These are phyloP conservation scores for Jamesozyma lodderae DNA, from an alignment of 805 yeast genomes.

Conservation along the genomic window DNA sequence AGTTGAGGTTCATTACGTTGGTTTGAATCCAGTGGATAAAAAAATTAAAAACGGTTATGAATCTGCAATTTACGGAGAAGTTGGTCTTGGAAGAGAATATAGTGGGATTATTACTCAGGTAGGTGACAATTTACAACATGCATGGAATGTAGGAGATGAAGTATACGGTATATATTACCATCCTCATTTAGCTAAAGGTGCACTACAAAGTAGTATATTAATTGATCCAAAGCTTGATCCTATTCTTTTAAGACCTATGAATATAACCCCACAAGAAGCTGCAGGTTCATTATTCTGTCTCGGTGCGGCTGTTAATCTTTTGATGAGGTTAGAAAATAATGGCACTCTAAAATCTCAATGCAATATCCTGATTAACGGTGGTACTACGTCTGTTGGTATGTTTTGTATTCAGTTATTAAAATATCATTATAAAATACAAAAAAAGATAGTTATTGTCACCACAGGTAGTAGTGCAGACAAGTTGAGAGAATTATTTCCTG, in stretches of 20 bases:
- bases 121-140: conserved; percentile 36
- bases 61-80: conserved; percentile 42
- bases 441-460: conserved; percentile 47
- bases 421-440: conserved; percentile 37
- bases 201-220: conserved; percentile 47
- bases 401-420: conserved; percentile 52
- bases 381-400: conserved; percentile 66
- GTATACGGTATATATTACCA: conserved; percentile 58
- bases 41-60: conserved; percentile 49
- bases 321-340: conserved; percentile 26
- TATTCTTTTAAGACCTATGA: conserved; percentile 39
- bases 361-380: conserved; percentile 63
- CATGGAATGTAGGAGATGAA: conserved; percentile 47
- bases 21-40: conserved; percentile 59
- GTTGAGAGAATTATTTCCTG: conserved; percentile 34
- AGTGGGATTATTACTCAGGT: conserved; percentile 50
- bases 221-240: conserved; percentile 46
- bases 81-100: conserved; percentile 66
- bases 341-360: conserved; percentile 32
- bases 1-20: conserved; percentile 50
- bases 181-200: conserved; percentile 42
- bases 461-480: conserved; percentile 43
- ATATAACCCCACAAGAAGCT: conserved; percentile 43
- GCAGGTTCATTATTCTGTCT: conserved; percentile 56
- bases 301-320: conserved; percentile 50